Base-by-base conservation (phyloP, 148 eudicot genomes). In the Rhododendron ferrugineum region DNA sequence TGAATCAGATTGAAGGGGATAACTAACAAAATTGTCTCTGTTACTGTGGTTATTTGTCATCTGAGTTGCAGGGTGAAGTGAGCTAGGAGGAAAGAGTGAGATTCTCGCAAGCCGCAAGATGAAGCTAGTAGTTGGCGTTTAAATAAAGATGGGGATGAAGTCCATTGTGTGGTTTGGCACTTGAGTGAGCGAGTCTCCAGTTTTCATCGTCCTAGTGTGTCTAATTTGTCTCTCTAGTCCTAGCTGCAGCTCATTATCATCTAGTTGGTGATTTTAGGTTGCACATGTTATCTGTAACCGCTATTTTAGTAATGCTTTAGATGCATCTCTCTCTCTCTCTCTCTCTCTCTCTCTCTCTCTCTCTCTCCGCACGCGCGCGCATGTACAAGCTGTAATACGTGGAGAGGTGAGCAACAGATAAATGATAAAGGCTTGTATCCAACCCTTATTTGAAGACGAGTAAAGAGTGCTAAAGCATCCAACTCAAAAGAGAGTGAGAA, bases 41-140 rank as follows among this genome's bases (percentile, higher is more conserved):
- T 62, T 62, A 16, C 2, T 76, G 42, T 75, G 5, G 44, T 77
- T 23, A 22, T 40, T 77, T 40, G 20, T 36, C 9, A 18, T 58
- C 10, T 74, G 22, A 47, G 60, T 78, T 78, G 81, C 81, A 78
- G 81, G 58, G 81, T 78, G 36, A 15, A 78, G 36, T 78, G 23
- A 78, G 46, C 58, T 6, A 9, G 52, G 49, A 40, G 80, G 30
- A 40, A 23, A 20, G 50, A 22, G 15, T 20, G 32, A 11, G 52
- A 20, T 10, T 10, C 7, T 16, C 44, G 15, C 28, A 44, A 11
- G 73, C 32, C 15, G 30, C 15, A 9, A 18, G 28, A 40, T 20
- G 7, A 22, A 44, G 47, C 80, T 78, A 78, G 26, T 11, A 8
- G 26, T 11, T 44, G 5, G 10, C 16, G 78, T 74, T n/a, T 44